Evolutionary conservation across 208 protist genomes (phyloP).

Genomic region (Acanthamoeba culbertsoni): DNA sequence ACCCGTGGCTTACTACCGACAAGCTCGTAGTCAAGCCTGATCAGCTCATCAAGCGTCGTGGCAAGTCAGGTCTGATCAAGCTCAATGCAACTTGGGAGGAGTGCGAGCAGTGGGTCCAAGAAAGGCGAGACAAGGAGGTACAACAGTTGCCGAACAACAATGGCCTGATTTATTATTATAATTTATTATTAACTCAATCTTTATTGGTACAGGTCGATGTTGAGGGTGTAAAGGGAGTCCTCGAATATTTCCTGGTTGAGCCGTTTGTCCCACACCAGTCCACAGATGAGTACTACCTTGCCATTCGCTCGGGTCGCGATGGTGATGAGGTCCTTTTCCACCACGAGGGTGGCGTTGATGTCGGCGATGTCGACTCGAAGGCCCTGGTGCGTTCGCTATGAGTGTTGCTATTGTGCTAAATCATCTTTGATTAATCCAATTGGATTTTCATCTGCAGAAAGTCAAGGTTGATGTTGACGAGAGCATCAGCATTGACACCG

Average conservation of each 20-base stretch:
- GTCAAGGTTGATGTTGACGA: background rate
- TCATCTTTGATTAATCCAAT: background rate
- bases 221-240: slow-evolving; percentile 72
- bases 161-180: background rate
- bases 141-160: background rate
- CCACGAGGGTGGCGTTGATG: slow-evolving; percentile 86
- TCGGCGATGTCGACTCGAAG: slow-evolving; percentile 86
- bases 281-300: slow-evolving; percentile 88
- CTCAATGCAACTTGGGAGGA: slow-evolving; percentile 82
- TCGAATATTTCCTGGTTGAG: slow-evolving; percentile 87
- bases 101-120: slow-evolving; percentile 79
- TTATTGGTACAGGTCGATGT: slow-evolving; percentile 59
- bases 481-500: background rate
- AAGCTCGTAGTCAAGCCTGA: slow-evolving; percentile 89
- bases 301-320: slow-evolving; percentile 78
- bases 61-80: slow-evolving; percentile 85
- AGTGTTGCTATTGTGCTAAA: background rate
- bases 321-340: slow-evolving; percentile 84
- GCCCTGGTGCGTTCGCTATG: slow-evolving; percentile 10
- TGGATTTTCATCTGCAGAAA: background rate
- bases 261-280: slow-evolving; percentile 84
- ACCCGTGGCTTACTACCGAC: slow-evolving; percentile 75
- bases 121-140: slow-evolving; percentile 78
- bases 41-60: slow-evolving; percentile 78
- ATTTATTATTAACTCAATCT: background rate